Base-by-base conservation (phyloP, 192 early-diverging fungal genomes). In the Dissophora globulifera region DNA sequence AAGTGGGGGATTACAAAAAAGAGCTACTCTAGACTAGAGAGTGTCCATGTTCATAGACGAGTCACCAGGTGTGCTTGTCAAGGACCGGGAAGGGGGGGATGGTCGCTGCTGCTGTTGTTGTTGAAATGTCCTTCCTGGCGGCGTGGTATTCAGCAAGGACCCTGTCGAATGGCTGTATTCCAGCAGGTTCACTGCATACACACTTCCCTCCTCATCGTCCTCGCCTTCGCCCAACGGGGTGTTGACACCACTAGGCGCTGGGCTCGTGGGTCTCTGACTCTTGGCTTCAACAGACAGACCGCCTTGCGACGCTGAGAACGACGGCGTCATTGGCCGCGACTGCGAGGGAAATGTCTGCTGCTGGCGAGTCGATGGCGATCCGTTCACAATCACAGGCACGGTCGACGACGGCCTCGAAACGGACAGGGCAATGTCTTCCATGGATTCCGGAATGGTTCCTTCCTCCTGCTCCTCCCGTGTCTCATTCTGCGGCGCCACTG, bases 1-100 rank as follows among this genome's bases (percentile, higher is more conserved):
- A n/a, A n/a, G n/a, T n/a, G n/a, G n/a, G n/a, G n/a, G n/a, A n/a
- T n/a, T n/a, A n/a, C n/a, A n/a, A n/a, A n/a, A n/a, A n/a, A n/a
- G n/a, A n/a, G n/a, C n/a, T n/a, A n/a, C n/a, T n/a, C n/a, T n/a
- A n/a, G n/a, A n/a, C n/a, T n/a, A n/a, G 17, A 43, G 16, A 1
- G 11, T 43, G 33, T 57, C 55, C 15, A 57, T 42, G 17, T 63
- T 43, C 63, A 56, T 66, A 31, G 42, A 19, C 8, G 25, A 33
- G 42, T 61, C 67, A 46, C 58, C 58, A 17, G 69, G 69, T 8
- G 69, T 74, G 30, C 61, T 55, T 22, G 69, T 64, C 38, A 51
- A 33, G 12, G 69, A 74, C 55, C 69, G 31, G 0, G 40, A 56
- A 1, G 69, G 49, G 10, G 69, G 69, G 27, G 69, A 46, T 27